Evolutionary conservation across 257 asterid genomes (phyloP), one percentile per base, ranked within the genome.

Genomic region (Pogostemon cablin): DNA sequence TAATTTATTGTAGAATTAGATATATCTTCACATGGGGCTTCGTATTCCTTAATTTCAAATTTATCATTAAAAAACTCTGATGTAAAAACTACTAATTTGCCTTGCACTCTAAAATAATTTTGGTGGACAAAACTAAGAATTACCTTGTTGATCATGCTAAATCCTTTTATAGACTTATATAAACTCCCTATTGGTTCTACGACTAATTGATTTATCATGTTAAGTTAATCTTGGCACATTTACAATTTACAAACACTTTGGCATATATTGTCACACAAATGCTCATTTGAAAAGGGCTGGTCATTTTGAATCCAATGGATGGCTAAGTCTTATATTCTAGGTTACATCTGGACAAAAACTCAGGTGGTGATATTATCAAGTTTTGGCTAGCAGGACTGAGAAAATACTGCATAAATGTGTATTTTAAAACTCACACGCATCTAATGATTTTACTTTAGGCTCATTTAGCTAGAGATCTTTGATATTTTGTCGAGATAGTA

Each of bases 321-420:
- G 55, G 49, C 58, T 7, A 48, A 25, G 20, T 58, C 66, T 62
- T 10, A 11, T 62, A 25, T 47, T 52, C 39, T 41, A 15, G 71
- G 43, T 20, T 55, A 34, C 63, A 54, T 41, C 48, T 37, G 32
- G 60, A 47, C 17, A 15, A 34, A 47, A 69, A 0, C 76, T 50
- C 53, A 25, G 35, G 55, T 11, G 54, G 7, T 46, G 17, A 12
- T 40, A 1, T 34, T 35, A 49, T 65, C 61, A 3, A 41, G 9
- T 25, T 12, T 40, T 15, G 40, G 54, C 9, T 39, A 41, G 74
- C 34, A 20, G 17, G 55, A 58, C 50, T 48, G 46, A 55, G 25
- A 10, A 8, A 56, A 9, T 15, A 12, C 6, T 6, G 43, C 17
- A 10, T 6, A 2, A n/a, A 38, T 4, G 37, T 2, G 35, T 15